Evolutionary conservation across 2,329 filamentous ascomycete genomes (phyloP).

Genomic region (Apiospora saccharicola): DNA sequence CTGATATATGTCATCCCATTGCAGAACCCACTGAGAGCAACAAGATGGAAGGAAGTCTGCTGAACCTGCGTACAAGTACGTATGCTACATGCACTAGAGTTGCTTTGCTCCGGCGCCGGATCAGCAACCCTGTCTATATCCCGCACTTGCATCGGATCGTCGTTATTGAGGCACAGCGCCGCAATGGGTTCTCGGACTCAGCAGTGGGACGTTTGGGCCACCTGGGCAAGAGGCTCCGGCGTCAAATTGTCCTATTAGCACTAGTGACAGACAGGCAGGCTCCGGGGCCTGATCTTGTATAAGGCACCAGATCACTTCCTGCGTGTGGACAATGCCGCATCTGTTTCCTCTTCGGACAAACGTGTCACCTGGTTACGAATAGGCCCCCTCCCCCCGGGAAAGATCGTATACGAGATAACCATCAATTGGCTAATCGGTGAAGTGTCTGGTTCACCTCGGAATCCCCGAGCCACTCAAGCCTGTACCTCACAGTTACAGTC

Average conservation of each 20-base stretch:
- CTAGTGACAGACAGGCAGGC: background rate
- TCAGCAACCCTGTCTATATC: conserved; percentile 2
- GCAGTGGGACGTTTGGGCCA: background rate
- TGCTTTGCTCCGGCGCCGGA: conserved; percentile 16
- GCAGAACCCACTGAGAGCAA: background rate
- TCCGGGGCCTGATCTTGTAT: background rate
- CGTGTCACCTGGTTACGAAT: background rate
- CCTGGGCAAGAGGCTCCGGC: background rate
- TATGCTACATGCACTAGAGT: background rate
- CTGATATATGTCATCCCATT: background rate
- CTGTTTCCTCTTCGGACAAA: background rate
- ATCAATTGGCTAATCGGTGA: background rate
- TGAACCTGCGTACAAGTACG: background rate
- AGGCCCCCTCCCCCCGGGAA: background rate
- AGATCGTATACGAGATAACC: background rate
- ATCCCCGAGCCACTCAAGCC: background rate
- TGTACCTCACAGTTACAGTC: background rate
- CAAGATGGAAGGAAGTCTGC: background rate
- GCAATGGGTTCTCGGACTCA: background rate
- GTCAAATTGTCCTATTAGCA: background rate
- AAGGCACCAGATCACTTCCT: conserved; percentile 9
- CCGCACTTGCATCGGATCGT: conserved; percentile 25
- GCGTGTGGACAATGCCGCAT: background rate
- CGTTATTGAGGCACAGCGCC: conserved; percentile 7
- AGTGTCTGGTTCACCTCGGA: conserved; percentile 6